phyloP scores from a whole-genome alignment of 331 rosid species.

The Quercus lobata region DNA sequence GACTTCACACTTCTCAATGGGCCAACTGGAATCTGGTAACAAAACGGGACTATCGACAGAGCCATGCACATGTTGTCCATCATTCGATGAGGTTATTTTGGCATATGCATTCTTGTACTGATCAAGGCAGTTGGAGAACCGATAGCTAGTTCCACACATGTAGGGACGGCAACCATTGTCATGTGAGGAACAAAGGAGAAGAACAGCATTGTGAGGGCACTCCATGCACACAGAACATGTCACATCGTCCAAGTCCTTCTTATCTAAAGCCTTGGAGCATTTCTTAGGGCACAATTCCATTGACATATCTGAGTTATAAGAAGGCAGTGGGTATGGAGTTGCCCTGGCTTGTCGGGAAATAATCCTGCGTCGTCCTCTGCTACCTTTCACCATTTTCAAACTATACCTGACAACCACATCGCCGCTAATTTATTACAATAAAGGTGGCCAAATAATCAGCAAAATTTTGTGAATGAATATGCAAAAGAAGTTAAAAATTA shows the following conservation, averaged over 20 bases:
- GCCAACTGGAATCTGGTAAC: slow-evolving; percentile 35
- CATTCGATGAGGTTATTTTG: slow-evolving; percentile 37
- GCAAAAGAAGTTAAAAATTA: not conserved
- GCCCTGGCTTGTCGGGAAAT: slow-evolving; percentile 58
- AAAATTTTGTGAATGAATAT: not conserved
- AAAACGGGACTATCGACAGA: slow-evolving; percentile 25
- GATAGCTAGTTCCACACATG: slow-evolving; percentile 84
- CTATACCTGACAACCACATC: slow-evolving; percentile 37
- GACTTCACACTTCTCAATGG: slow-evolving; percentile 41
- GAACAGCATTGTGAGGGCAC: slow-evolving; percentile 94
- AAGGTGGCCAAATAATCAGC: not conserved
- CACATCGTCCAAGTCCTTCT: slow-evolving; percentile 77
- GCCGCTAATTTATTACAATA: not conserved
- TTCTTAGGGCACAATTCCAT: slow-evolving; percentile 59
- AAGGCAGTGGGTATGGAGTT: slow-evolving; percentile 60
- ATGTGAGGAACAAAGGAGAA: slow-evolving; percentile 91
- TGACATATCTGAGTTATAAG: slow-evolving; percentile 41
- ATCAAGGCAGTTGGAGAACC: slow-evolving; percentile 83
- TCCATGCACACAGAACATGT: slow-evolving; percentile 99
- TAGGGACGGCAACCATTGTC: slow-evolving; percentile 96
- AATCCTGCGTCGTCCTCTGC: slow-evolving; percentile 70
- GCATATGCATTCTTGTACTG: slow-evolving; percentile 87
- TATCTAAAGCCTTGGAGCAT: slow-evolving; percentile 51
- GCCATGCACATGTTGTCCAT: slow-evolving; percentile 34
- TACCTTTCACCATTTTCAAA: slow-evolving; percentile 77